phyloP scores from a whole-genome alignment of 208 protist genomes.

The Trypanosoma theileri region DNA sequence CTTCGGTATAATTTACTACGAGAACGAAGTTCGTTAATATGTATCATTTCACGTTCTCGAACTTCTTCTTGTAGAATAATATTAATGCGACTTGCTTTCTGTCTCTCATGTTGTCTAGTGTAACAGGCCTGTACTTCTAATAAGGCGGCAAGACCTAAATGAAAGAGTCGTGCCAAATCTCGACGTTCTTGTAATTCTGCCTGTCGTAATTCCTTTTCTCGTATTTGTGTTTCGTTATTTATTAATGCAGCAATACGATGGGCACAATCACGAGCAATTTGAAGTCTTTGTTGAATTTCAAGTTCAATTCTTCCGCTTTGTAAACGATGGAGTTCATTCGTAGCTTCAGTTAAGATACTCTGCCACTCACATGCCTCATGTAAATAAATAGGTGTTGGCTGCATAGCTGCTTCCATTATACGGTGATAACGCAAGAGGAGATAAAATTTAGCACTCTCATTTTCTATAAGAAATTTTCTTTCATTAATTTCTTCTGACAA shows the following conservation, averaged over 20 bases:
- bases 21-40: background rate
- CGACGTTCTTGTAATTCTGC: slow-evolving; percentile 14
- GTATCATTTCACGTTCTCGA: slow-evolving; percentile 8
- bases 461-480: slow-evolving; percentile 3
- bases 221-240: slow-evolving; percentile 9
- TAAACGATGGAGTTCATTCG: slow-evolving; percentile 6
- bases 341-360: slow-evolving; percentile 25
- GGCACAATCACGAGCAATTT: background rate
- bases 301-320: background rate
- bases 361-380: slow-evolving; percentile 28
- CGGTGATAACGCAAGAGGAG: slow-evolving; percentile 25
- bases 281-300: slow-evolving; percentile 9
- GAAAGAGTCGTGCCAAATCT: slow-evolving; percentile 9
- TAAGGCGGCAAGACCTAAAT: slow-evolving; percentile 2
- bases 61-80: slow-evolving; percentile 3
- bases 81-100: slow-evolving; percentile 1
- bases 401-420: slow-evolving; percentile 18
- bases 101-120: background rate
- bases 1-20: slow-evolving; percentile 10
- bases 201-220: background rate
- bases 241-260: background rate
- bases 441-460: slow-evolving; percentile 6
- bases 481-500: slow-evolving; percentile 16
- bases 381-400: slow-evolving; percentile 15
- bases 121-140: slow-evolving; percentile 4